phyloP scores from a whole-genome alignment of 176 grass and related monocot genomes.

The Lolium rigidum region DNA sequence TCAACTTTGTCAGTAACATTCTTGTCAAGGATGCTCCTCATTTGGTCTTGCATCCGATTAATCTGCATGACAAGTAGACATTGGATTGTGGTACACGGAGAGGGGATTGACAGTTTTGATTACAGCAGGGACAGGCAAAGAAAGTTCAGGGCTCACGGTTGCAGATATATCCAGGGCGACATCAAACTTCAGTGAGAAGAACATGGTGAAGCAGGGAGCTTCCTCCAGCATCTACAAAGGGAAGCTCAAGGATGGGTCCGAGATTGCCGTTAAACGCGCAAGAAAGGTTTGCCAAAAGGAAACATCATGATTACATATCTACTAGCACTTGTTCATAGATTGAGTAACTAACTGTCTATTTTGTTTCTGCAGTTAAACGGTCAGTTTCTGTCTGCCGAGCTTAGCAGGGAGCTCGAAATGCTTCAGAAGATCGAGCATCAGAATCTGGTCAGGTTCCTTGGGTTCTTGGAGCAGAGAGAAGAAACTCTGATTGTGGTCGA shows the following conservation, averaged over 20 bases:
- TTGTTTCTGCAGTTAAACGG: conserved; percentile 17
- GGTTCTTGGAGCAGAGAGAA: conserved; percentile 27
- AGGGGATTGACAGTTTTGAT: too few species aligned
- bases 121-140: conserved; percentile 38
- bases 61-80: too few species aligned
- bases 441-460: conserved; percentile 44
- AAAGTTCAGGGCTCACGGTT: conserved; percentile 22
- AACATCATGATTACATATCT: not conserved
- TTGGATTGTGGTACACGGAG: too few species aligned
- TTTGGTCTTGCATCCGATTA: not conserved
- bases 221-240: conserved; percentile 44
- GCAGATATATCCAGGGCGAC: conserved; percentile 39
- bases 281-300: conserved; percentile 35
- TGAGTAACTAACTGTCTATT: not conserved
- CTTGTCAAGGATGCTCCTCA: not conserved
- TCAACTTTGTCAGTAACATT: not conserved
- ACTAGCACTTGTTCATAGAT: not conserved
- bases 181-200: conserved; percentile 53
- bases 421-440: conserved; percentile 48
- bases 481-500: conserved; percentile 31
- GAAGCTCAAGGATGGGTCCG: conserved; percentile 45
- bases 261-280: conserved; percentile 36
- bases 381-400: conserved; percentile 27
- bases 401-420: conserved; percentile 42
- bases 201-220: conserved; percentile 36